Percentiles rank a stretch among this genome's conserved stretches.
Conservation (phyloP, 2,329 filamentous ascomycete genomes). For the Penicillium sp. region DNA sequence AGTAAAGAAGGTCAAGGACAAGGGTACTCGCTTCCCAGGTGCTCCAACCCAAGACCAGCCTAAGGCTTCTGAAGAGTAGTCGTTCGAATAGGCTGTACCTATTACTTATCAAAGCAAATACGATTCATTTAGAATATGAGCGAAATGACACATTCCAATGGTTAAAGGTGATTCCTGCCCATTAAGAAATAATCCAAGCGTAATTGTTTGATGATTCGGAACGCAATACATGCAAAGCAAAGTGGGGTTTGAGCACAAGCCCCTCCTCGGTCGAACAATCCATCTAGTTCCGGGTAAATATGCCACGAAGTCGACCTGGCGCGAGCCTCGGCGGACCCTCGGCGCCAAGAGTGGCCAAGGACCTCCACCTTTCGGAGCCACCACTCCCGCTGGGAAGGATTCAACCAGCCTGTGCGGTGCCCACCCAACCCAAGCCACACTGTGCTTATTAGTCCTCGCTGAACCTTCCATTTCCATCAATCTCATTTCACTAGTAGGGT, state of each 20-base stretch:
- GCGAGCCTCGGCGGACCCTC: not conserved
- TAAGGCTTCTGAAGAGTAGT: not conserved
- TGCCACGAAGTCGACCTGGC: not conserved
- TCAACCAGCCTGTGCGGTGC: not conserved
- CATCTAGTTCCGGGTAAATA: not conserved
- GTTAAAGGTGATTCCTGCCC: not conserved
- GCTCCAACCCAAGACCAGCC: constrained; percentile 11
- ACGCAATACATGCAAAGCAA: not conserved
- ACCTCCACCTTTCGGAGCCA: not conserved
- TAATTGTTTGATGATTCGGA: not conserved
- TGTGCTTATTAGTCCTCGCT: not conserved
- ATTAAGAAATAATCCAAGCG: not conserved
- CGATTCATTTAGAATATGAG: not conserved
- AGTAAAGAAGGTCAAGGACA: constrained; percentile 74
- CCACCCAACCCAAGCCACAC: not conserved
- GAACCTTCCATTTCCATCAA: not conserved
- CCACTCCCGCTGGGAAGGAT: not conserved
- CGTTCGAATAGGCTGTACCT: not conserved
- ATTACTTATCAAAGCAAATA: not conserved
- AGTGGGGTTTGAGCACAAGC: not conserved
- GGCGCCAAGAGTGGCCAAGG: not conserved
- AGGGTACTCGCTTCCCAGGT: constrained; percentile 59
- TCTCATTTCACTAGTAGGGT: not conserved
- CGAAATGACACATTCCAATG: not conserved
- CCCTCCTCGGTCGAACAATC: not conserved